Percentiles rank a stretch among this genome's conserved stretches.
phyloP scores from a whole-genome alignment of 305 asterid genomes.

The Solanum hybrid region DNA sequence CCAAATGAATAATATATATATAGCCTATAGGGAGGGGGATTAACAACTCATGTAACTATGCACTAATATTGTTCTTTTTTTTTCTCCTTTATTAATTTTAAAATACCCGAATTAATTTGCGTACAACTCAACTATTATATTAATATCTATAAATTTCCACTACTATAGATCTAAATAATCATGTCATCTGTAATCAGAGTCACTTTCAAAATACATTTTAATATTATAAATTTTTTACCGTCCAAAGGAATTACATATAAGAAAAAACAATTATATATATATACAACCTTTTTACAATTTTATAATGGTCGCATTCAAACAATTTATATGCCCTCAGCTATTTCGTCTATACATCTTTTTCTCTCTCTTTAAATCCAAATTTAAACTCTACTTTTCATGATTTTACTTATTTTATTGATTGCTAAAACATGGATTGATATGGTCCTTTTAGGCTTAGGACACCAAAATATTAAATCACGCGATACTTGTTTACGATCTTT shows the following conservation, averaged over 20 bases:
- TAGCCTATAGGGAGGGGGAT: background rate
- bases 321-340: background rate
- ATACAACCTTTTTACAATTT: background rate
- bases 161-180: background rate
- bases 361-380: background rate
- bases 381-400: background rate
- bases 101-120: background rate
- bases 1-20: background rate
- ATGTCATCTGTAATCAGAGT: background rate
- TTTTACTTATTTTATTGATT: background rate
- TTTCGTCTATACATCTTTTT: background rate
- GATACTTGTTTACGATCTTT: background rate
- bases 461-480: background rate
- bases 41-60: background rate
- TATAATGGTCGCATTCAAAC: background rate
- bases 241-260: background rate
- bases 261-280: background rate
- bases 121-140: background rate
- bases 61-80: background rate
- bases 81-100: background rate
- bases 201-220: background rate
- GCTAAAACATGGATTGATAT: background rate
- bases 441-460: fast-evolving
- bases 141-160: background rate
- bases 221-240: background rate